Percentiles rank a stretch among this genome's conserved stretches.
Conservation (phyloP, 2,329 filamentous ascomycete genomes). For the Apiospora saccharicola region DNA sequence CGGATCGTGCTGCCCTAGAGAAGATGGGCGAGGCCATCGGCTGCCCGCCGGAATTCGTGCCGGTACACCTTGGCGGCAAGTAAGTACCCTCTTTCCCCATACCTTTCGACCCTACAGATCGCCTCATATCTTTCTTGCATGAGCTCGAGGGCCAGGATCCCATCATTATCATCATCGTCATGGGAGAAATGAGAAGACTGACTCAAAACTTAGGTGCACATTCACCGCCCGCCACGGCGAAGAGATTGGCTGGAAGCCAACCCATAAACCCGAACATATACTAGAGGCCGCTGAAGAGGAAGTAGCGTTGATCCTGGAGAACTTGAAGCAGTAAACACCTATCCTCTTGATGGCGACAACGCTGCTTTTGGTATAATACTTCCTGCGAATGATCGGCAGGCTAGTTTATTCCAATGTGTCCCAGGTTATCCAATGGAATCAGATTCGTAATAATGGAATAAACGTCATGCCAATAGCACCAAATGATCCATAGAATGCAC, state of each 20-base stretch:
- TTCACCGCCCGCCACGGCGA: slow-evolving; percentile 50
- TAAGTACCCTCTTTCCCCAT: slow-evolving; percentile 37
- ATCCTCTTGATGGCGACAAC: too few relatives aligned
- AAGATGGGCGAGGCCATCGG: slow-evolving; percentile 51
- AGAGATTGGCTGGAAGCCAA: slow-evolving; percentile 54
- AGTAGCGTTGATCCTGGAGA: slow-evolving; percentile 51
- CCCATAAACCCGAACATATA: slow-evolving; percentile 52
- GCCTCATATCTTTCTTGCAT: not conserved
- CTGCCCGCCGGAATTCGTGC: slow-evolving; percentile 45
- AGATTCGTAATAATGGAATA: too few relatives aligned
- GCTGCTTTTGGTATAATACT: too few relatives aligned
- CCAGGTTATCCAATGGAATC: too few relatives aligned
- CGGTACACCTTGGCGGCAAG: slow-evolving; percentile 51
- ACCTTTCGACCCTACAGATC: not conserved
- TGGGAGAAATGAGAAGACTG: not conserved
- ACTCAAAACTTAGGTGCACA: slow-evolving; percentile 45
- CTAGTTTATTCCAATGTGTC: too few relatives aligned
- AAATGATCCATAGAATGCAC: too few relatives aligned
- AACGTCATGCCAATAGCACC: too few relatives aligned
- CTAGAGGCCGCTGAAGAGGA: slow-evolving; percentile 54
- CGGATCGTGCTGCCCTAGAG: slow-evolving; percentile 45
- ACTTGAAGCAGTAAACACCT: slow-evolving; percentile 28
- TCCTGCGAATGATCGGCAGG: too few relatives aligned
- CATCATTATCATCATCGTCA: not conserved
- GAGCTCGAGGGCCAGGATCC: not conserved